These are phyloP conservation scores for Hyphopichia fennica DNA, from an alignment of 1,139 yeast species.

Conservation along the genomic window DNA sequence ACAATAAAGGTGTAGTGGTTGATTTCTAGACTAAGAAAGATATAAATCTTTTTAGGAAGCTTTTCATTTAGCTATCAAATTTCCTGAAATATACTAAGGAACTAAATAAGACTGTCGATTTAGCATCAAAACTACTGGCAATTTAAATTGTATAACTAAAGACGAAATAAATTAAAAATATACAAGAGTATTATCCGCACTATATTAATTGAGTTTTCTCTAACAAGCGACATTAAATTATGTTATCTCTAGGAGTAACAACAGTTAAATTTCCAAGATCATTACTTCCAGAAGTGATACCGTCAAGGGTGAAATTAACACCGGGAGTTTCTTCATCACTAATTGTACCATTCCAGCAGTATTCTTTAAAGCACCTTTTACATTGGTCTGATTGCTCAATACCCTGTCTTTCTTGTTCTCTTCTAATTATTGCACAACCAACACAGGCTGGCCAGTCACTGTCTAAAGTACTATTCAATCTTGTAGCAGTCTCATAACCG, in stretches of 20 bases:
- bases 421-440: slow-evolving; percentile 84
- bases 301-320: slow-evolving; percentile 49
- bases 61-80: too few species aligned
- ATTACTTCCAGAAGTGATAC: slow-evolving; percentile 41
- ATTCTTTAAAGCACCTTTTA: slow-evolving; percentile 63
- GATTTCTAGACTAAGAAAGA: too few species aligned
- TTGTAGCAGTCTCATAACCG: slow-evolving; percentile 78
- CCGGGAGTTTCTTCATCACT: slow-evolving; percentile 18
- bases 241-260: slow-evolving; percentile 9
- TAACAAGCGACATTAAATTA: neutral
- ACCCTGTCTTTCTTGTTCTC: slow-evolving; percentile 75
- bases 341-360: slow-evolving; percentile 78
- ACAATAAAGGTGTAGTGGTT: neutral
- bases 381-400: slow-evolving; percentile 69
- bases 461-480: slow-evolving; percentile 72
- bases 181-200: too few species aligned
- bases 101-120: too few species aligned
- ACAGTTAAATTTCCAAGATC: slow-evolving; percentile 16
- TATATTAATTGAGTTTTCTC: too few species aligned
- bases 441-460: slow-evolving; percentile 76
- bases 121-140: too few species aligned
- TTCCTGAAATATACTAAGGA: too few species aligned
- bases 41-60: too few species aligned
- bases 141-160: too few species aligned
- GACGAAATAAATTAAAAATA: too few species aligned